Evolutionary conservation across 2,329 filamentous ascomycete species (phyloP).

Genomic region (Remersonia thermophila): DNA sequence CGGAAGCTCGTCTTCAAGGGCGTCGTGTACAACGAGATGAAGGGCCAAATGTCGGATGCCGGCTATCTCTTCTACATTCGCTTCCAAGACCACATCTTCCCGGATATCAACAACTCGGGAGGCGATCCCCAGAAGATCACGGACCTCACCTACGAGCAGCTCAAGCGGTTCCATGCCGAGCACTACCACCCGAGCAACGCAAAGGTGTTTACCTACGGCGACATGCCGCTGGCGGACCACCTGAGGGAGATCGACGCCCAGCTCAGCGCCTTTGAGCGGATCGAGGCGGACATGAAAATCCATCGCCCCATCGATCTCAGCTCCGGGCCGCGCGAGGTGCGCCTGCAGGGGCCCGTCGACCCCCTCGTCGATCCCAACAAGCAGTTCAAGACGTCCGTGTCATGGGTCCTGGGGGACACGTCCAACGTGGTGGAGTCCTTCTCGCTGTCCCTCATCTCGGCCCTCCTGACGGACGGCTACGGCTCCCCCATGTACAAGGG

Average conservation of each 20-base stretch:
- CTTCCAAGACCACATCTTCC: constrained; percentile 90
- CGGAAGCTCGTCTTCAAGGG: constrained; percentile 84
- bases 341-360: constrained; percentile 69
- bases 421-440: constrained; percentile 80
- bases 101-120: constrained; percentile 89
- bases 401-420: constrained; percentile 81
- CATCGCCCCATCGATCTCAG: constrained; percentile 63
- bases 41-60: constrained; percentile 95
- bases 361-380: constrained; percentile 74
- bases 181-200: constrained; percentile 98
- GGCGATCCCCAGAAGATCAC: constrained; percentile 95
- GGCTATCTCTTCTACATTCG: constrained; percentile 92
- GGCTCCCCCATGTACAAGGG: constrained; percentile 85
- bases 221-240: constrained; percentile 77
- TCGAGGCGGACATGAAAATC: constrained; percentile 57
- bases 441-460: constrained; percentile 68
- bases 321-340: constrained; percentile 54
- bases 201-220: constrained; percentile 89
- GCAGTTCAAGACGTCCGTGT: constrained; percentile 87
- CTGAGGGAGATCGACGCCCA: constrained; percentile 65
- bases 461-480: constrained; percentile 82
- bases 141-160: constrained; percentile 80
- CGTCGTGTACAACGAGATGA: constrained; percentile 99
- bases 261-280: constrained; percentile 60
- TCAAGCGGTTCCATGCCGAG: constrained; percentile 76